Percentiles rank a stretch among this genome's conserved stretches.
Evolutionary conservation across 495 filamentous ascomycete genomes (phyloP).

Genomic region (Choiromyces venosus): DNA sequence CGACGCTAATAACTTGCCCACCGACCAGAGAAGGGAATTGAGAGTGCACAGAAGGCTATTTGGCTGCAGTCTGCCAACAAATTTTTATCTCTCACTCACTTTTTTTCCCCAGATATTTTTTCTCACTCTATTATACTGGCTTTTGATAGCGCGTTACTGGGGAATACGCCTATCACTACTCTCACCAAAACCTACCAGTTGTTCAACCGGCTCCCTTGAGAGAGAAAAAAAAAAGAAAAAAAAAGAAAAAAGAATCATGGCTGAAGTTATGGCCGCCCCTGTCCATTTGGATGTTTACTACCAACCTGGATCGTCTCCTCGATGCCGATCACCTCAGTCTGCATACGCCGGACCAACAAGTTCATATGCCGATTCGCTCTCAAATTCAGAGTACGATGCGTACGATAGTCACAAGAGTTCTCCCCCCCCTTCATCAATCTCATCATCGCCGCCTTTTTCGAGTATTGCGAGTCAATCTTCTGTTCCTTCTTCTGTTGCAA

Average conservation of each 20-base stretch:
- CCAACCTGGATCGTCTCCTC: conserved; percentile 28
- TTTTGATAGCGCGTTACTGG: not conserved
- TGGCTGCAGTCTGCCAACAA: not conserved
- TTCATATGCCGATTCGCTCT: conserved; percentile 25
- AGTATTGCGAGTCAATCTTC: conserved; percentile 35
- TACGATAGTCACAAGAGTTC: conserved; percentile 31
- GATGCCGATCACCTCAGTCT: conserved; percentile 37
- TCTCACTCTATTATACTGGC: not conserved
- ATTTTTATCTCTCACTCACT: not conserved
- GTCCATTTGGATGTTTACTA: conserved; percentile 39
- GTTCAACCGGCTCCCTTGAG: not conserved
- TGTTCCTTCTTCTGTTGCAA: conserved; percentile 37
- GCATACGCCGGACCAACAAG: conserved; percentile 21
- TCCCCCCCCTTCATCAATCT: conserved; percentile 32
- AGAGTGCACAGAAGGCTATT: not conserved
- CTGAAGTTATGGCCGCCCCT: conserved; percentile 36
- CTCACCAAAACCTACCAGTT: not conserved
- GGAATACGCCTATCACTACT: not conserved
- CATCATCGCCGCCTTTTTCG: conserved; percentile 37
- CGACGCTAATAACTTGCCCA: not conserved
- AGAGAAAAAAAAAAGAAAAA: not conserved
- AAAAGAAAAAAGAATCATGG: conserved; percentile 24
- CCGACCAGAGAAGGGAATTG: not conserved
- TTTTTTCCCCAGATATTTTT: not conserved
- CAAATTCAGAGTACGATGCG: conserved; percentile 26